Evolutionary conservation across 352 stramenopile species (phyloP), one percentile per base, ranked within the genome.

Genomic region (Phytophthora fragariaefolia): DNA sequence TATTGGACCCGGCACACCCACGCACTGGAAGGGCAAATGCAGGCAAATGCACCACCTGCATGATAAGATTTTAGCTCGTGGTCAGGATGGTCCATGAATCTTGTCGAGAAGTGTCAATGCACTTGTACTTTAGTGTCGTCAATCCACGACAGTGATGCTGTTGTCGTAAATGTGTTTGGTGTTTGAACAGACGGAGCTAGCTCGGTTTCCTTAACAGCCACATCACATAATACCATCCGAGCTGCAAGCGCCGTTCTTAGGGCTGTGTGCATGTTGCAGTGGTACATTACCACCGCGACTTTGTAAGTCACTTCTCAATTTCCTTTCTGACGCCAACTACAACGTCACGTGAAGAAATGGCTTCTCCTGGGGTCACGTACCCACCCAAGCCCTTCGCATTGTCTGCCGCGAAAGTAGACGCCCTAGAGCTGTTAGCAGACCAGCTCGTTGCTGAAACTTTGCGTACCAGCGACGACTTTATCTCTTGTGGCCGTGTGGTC

Each of bases 381-480:
- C 61, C 60, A 13, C 60, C 66, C 20, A 63, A 20, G 20, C 28
- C 42, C 3, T 38, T 58, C 20, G 34, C 10, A 28, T 63, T 88
- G 23, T 82, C 77, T 30, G 57, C 59, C 13, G 69, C 81, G 20
- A 73, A 80, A 46, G 57, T 47, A 38, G 55, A 68, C 10, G 76
- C 74, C 43, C 69, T 89, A 22, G 51, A 73, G 54, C 40, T 51
- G 13, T 60, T 85, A 52, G 74, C 78, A 22, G 76, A 87, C 45
- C 72, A 75, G 30, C 76, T 89, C 63, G 72, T 85, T 26, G 76
- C 73, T 34, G 80, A 83, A 58, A 82, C 77, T 24, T 68, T 89
- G 28, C 58, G 67, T 10, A 67, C 72, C n/a, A 79, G 78, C 50
- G 81, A 82, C 20, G 71, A 69, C n/a, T 86, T 82, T 61, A 71